Base-by-base conservation (phyloP, 2,329 filamentous ascomycete genomes). In the Hypomyces perniciosus region DNA sequence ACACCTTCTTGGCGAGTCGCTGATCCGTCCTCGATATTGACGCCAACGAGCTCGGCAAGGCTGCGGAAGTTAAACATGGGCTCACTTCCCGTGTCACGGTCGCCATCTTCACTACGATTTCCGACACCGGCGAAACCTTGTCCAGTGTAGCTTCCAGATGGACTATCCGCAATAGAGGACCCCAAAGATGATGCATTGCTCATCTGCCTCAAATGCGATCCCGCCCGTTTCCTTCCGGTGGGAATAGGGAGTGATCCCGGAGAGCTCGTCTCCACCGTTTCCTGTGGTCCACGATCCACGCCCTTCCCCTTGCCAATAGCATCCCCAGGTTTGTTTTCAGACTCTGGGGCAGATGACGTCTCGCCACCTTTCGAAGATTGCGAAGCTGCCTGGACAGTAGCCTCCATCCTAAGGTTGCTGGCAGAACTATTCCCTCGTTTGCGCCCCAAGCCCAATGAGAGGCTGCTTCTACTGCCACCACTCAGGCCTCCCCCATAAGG, bases 61-160 rank as follows among this genome's bases (percentile, higher is more conserved):
- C 90, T 96, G 50, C 84, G 79, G 64, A 96, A 96, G 66, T 96
- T 96, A 69, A 95, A 93, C 80, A 96, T 83, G 3, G 90, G 82
- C 63, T 96, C 91, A 49, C 73, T 57, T 10, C 76, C 74, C 4
- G 76, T 72, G 27, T 79, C 77, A 6, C 72, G 68, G 27, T 82
- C 78, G 9, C 73, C 72, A 8, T 75, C 73, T 13, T 74, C 72
- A 50, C 72, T 73, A 49, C 70, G 70, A 12, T 65, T 71, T 8
- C 70, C 72, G 2, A 81, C 65, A 40, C 58, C 60, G 4, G 65
- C 51, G 8, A 67, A 65, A 1, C 66, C 69, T 1, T 64, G 65
- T 1, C 67, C 68, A 4, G 59, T 65, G 55, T 73, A 79, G 61
- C 77, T 84, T 30, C 73, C 79, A 1, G 75, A 72, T 1, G 76